Evolutionary conservation across 345 rosid species (phyloP).

Genomic region (Eucalyptus microcorys): DNA sequence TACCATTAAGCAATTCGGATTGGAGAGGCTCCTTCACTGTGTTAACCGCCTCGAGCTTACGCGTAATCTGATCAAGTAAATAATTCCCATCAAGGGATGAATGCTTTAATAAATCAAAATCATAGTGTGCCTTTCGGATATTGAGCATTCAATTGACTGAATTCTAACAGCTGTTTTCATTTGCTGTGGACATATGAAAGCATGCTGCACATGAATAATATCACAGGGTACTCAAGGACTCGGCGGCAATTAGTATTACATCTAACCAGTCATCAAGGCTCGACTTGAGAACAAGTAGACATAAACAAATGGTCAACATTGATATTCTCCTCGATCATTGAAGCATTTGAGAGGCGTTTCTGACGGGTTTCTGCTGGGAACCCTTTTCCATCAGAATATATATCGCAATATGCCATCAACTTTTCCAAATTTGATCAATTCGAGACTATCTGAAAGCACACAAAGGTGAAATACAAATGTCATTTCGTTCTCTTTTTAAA

Average conservation of each 20-base stretch:
- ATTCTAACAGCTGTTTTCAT: neutral
- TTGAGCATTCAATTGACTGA: neutral
- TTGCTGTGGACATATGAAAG: neutral
- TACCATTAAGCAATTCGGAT: constrained; percentile 62
- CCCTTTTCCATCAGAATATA: neutral
- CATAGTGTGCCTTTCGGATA: neutral
- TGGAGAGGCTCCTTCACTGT: constrained; percentile 69
- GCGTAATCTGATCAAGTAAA: constrained; percentile 36
- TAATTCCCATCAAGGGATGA: neutral
- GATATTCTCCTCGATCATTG: neutral
- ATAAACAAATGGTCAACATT: neutral
- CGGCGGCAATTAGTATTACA: neutral
- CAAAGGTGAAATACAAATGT: neutral
- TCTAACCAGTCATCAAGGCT: neutral
- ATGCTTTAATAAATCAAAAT: neutral
- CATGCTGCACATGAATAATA: neutral
- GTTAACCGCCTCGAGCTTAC: constrained; percentile 66
- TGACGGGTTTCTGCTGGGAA: neutral
- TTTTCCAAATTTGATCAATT: neutral
- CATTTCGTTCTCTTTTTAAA: neutral
- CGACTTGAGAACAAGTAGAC: neutral
- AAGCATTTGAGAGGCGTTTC: neutral
- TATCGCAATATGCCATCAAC: neutral
- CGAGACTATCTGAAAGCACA: neutral
- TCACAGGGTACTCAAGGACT: neutral